Base-by-base conservation (phyloP, 164 flowering plant species). In the Liquidambar formosana region DNA sequence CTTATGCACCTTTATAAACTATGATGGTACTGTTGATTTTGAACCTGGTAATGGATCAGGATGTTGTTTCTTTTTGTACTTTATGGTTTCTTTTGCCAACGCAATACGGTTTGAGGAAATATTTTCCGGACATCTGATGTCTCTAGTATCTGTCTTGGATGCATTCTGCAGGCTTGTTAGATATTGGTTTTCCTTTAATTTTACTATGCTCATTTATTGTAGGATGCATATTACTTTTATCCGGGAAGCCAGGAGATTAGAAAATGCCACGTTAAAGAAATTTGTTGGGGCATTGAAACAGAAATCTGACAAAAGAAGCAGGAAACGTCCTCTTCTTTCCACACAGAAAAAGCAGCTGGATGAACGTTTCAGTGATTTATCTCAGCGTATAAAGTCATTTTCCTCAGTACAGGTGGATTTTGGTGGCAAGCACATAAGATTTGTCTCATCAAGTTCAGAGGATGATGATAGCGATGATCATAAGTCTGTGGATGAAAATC, bases 361-460 rank as follows among this genome's bases (percentile, higher is more conserved):
- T 69, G 79, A 83, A 61, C 88, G 88, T 44, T 93, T 84, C 67
- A 47, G 65, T 71, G 33, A 80, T 13, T 78, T 95, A 57, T 69
- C 88, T 62, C 76, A 85, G 67, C 97, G 95, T 11, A 51, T 91
- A 62, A 77, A 86, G 65, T 83, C 86, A 8, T 91, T 93, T 77
- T 71, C 90, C 18, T 79, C 87, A 8, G 54, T 45, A 15, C 21
- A 81, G 60, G 78, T 74, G 64, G 82, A 76, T 54, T 79, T 78
- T 72, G 44, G 72, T 70, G 89, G 89, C 47, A 86, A 85, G 69
- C 98, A 93, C 77, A 79, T 79, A 26, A 82, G 76, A 70, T 93
- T 91, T 79, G 64, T 26, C 71, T 87, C 91, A 58, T 91, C 94
- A 16, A 82, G 89, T 68, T 91, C 97, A 60, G 99, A 89, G 47